Evolutionary conservation across 208 protist species (phyloP), one percentile per base, ranked within the genome.

Genomic region (Trypanosoma mega): DNA sequence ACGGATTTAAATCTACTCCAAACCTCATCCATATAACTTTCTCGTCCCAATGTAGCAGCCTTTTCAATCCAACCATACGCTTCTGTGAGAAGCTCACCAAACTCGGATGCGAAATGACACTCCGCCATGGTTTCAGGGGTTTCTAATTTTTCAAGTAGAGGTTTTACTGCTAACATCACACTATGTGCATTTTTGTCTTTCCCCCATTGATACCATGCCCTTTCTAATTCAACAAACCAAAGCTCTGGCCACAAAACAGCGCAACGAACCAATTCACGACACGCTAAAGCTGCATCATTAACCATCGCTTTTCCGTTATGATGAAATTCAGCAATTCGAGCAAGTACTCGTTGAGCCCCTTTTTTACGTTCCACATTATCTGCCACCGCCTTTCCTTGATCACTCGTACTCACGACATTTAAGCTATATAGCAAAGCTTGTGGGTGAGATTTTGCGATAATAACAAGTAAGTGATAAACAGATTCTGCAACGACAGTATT

Each of bases 381-480:
- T 8, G 60, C 33, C 29, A 51, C 34, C 27, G 34, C 43, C 18
- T 61, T 63, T 34, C 48, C 47, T 56, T 69, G 69, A 73, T 57
- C 36, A 55, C 80, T 90, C 2, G 77, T 78, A 58, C 98, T 98
- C 20, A 94, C 96, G 8, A 99, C 98, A 57, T 98, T 99, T 12
- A 99, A 80, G 59, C 97, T 98, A 86, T 99, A 99, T 16, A 99
- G 84, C 27, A 99, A 81, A 5, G 98, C 98, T 75, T 99, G 98
- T 26, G 98, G 98, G 80, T 99, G 98, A 18, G 82, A 74, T 59
- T 94, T 95, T 21, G 97, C 98, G 64, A 99, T 88, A 21, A 85
- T 72, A 33, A 74, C 64, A 9, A 99, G 79, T 3, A 99, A 74
- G 21, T 95, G 67, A 55, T 98, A 87, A 24, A 99, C 90, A 12